Evolutionary conservation across 768 basidiomycete genomes (phyloP), one percentile per base, ranked within the genome.

Genomic region (Pleurotus giganteus): DNA sequence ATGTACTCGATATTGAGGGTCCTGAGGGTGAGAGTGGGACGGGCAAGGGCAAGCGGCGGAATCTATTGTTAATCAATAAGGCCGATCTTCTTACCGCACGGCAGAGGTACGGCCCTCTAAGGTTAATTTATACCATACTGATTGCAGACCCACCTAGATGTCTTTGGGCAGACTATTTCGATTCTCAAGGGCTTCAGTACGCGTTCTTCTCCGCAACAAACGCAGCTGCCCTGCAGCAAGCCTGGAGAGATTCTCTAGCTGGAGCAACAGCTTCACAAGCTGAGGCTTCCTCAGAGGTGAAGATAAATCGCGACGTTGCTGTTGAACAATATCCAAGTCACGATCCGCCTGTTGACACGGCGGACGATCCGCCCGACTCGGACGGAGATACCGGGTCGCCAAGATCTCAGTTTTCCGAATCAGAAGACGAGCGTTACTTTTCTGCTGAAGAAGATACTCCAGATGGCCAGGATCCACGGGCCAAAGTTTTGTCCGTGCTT

Each of bases 131-230:
- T 28, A 31, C 49, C 7, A 34, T 50, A 11, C 55, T 58, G 36
- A 21, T 52, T 44, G n/a, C n/a, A n/a, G n/a, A n/a, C n/a, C n/a
- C 34, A 23, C 44, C 29, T 54, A 98, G 96, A 60, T 75, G 76
- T 37, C 73, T 78, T 59, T 99, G 97, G 97, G 96, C 95, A 23
- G 89, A 94, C 65, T 89, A 93, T 63, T 94, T 96, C 61, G 92
- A 95, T 54, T 61, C 74, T 9, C 78, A 89, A 61, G 79, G 80
- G 6, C 75, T 95, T 39, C 79, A 76, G 55, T 97, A 91, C 63
- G 94, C 91, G 0, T 96, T 99, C 66, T 96, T 95, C 73, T 94
- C 97, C 5, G 94, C 97, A 5, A 81, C 90, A 9, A 89, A 91
- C 71, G 93, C 92, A 24, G 76, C 84, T 3, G 93, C 92, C 21